Evolutionary conservation across 2,329 filamentous ascomycete genomes (phyloP).

Genomic region (Chaetomium sp.): DNA sequence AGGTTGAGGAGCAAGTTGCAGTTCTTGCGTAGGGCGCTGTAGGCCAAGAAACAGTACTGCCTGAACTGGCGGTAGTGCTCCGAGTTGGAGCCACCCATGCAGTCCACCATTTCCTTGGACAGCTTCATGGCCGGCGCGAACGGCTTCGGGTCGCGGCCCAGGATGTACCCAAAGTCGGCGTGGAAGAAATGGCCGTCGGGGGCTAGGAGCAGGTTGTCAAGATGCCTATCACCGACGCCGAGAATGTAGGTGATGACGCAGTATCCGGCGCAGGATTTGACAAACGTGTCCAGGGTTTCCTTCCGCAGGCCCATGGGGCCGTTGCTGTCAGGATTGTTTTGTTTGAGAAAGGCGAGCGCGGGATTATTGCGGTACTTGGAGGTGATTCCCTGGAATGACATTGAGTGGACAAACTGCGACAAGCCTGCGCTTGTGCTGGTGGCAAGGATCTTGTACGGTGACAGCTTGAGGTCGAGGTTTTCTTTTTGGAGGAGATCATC

Average conservation of each 20-base stretch:
- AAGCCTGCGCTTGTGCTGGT: conserved; percentile 88
- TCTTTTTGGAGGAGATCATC: conserved; percentile 93
- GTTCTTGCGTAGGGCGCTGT: conserved; percentile 85
- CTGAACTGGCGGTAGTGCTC: conserved; percentile 87
- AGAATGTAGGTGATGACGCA: conserved; percentile 98
- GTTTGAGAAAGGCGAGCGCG: conserved; percentile 80
- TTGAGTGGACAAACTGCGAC: conserved; percentile 89
- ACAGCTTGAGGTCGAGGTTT: conserved; percentile 91
- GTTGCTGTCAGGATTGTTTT: conserved; percentile 83
- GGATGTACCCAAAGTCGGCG: conserved; percentile 96
- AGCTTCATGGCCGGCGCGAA: conserved; percentile 98
- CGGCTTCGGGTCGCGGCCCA: conserved; percentile 94
- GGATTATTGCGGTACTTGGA: conserved; percentile 75
- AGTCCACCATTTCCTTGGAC: conserved; percentile 97
- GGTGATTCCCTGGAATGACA: conserved; percentile 78
- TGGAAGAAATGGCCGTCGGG: conserved; percentile 97
- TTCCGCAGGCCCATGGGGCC: conserved; percentile 85
- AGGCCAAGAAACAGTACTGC: conserved; percentile 94
- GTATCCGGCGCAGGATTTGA: conserved; percentile 95
- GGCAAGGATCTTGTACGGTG: conserved; percentile 93
- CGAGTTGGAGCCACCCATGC: conserved; percentile 85
- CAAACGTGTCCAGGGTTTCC: conserved; percentile 91
- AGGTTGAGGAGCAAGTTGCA: conserved; percentile 91
- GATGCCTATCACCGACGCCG: conserved; percentile 91
- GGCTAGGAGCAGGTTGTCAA: conserved; percentile 90